Conservation (phyloP, 1,139 yeast species). For the Protomyces inouyei region DNA sequence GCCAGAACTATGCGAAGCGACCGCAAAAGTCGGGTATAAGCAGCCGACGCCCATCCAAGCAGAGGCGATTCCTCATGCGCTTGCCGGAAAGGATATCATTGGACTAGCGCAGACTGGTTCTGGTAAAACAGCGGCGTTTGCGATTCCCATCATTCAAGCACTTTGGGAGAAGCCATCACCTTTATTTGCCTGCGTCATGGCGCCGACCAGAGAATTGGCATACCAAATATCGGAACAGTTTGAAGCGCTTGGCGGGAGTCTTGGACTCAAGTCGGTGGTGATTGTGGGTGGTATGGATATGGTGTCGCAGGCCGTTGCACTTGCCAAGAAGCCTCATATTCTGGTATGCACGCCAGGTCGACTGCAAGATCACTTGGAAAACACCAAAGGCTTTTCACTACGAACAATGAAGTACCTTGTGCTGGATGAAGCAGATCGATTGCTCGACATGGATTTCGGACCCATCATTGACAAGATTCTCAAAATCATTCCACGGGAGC, state of each 20-base stretch:
- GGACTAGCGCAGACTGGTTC: constrained; percentile 99
- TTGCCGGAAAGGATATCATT: constrained; percentile 90
- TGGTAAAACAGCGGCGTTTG: constrained; percentile 97
- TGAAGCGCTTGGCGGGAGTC: constrained; percentile 81
- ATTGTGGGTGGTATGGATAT: constrained; percentile 98
- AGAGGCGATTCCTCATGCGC: constrained; percentile 85
- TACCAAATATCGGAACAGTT: constrained; percentile 93
- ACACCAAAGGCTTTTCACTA: constrained; percentile 85
- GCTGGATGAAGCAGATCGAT: constrained; percentile 95
- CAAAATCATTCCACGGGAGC: constrained; percentile 73
- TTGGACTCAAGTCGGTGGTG: constrained; percentile 84
- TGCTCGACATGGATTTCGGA: constrained; percentile 94
- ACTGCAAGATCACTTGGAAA: constrained; percentile 88
- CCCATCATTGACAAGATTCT: constrained; percentile 86
- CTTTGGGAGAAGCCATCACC: constrained; percentile 86
- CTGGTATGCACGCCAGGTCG: constrained; percentile 97
- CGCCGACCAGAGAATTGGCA: constrained; percentile 96
- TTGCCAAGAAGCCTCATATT: constrained; percentile 89
- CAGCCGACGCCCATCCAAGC: constrained; percentile 94
- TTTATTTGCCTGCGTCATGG: constrained; percentile 80
- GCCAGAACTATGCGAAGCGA: constrained; percentile 68
- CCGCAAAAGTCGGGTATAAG: constrained; percentile 69
- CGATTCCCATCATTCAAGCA: constrained; percentile 83
- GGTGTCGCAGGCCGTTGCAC: constrained; percentile 94
- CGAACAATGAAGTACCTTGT: constrained; percentile 76